Evolutionary conservation across 768 basidiomycete species (phyloP).

Genomic region (Dacryopinax spathularia): DNA sequence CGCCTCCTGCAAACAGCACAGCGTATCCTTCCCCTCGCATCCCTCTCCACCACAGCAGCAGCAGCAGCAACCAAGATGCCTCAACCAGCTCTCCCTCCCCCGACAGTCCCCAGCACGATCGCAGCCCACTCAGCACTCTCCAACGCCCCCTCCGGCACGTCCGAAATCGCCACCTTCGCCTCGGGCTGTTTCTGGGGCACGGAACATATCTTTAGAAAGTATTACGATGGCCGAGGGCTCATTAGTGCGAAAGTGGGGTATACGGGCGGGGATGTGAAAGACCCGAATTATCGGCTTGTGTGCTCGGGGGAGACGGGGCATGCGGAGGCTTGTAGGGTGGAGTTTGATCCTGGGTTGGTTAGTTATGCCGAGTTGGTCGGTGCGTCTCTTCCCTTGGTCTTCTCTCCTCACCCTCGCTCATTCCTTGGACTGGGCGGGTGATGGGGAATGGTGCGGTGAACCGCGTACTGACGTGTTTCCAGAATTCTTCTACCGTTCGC

Average conservation of each 20-base stretch:
- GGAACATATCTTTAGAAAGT: slow-evolving; percentile 70
- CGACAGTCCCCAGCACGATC: neutral
- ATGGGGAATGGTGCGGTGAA: neutral
- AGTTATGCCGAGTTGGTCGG: slow-evolving; percentile 77
- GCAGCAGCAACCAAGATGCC: neutral
- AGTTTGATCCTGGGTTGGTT: slow-evolving; percentile 67
- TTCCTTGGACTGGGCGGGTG: neutral
- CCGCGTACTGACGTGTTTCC: neutral
- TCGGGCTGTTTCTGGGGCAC: slow-evolving; percentile 78
- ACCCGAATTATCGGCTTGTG: slow-evolving; percentile 57
- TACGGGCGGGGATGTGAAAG: slow-evolving; percentile 13
- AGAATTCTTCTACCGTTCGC: slow-evolving; percentile 92
- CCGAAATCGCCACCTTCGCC: slow-evolving; percentile 20
- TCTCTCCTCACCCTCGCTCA: neutral
- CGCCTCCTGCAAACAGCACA: neutral
- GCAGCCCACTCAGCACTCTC: neutral
- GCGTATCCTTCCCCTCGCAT: neutral
- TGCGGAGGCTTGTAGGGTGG: slow-evolving; percentile 76
- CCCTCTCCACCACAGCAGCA: neutral
- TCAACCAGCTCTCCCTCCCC: neutral
- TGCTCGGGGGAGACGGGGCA: slow-evolving; percentile 72
- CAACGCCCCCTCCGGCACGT: neutral
- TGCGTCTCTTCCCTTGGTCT: slow-evolving; percentile 26
- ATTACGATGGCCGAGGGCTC: slow-evolving; percentile 38
- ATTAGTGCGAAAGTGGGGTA: slow-evolving; percentile 13